A percentile compares a stretch with the other conserved stretches of the same genome.
phyloP scores from a whole-genome alignment of 768 basidiomycete genomes.

The Clitopilus passeckerianus region DNA sequence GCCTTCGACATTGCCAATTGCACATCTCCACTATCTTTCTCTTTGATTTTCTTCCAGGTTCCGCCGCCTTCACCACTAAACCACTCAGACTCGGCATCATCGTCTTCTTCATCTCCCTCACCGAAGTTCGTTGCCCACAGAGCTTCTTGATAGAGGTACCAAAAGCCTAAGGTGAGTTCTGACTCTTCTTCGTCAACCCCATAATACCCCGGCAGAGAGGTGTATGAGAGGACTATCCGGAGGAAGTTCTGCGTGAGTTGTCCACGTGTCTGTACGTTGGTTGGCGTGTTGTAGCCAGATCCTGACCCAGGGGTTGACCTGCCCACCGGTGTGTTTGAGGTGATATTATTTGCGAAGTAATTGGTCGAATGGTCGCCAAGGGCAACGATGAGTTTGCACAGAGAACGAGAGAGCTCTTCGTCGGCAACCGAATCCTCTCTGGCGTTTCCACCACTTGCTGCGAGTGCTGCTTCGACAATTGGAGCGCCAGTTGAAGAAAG shows the following conservation, averaged over 20 bases:
- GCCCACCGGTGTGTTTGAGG: slow-evolving; percentile 34
- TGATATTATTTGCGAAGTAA: slow-evolving; percentile 70
- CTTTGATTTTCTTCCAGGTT: slow-evolving; percentile 14
- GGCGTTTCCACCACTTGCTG: slow-evolving; percentile 7
- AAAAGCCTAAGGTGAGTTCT: slow-evolving; percentile 83
- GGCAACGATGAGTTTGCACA: slow-evolving; percentile 78
- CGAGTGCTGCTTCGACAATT: slow-evolving; percentile 30
- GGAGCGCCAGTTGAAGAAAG: slow-evolving; percentile 46
- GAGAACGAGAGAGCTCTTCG: slow-evolving; percentile 57
- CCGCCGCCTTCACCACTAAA: slow-evolving; percentile 18
- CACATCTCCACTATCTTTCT: slow-evolving; percentile 21
- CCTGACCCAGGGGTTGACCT: slow-evolving; percentile 14
- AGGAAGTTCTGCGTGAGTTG: slow-evolving; percentile 69
- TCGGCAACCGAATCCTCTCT: slow-evolving; percentile 29
- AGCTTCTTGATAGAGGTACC: slow-evolving; percentile 89
- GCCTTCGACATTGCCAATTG: slow-evolving; percentile 58
- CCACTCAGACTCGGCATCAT: slow-evolving; percentile 10
- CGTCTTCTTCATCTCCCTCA: slow-evolving; percentile 19
- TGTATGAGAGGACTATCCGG: slow-evolving; percentile 65
- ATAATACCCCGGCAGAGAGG: slow-evolving; percentile 67
- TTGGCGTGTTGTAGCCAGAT: slow-evolving; percentile 4
- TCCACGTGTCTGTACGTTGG: slow-evolving; percentile 30
- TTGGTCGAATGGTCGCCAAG: slow-evolving; percentile 83
- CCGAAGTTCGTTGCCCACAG: slow-evolving; percentile 64
- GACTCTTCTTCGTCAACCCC: slow-evolving; percentile 86